Conservation (phyloP, 2,329 filamentous ascomycete species). For the Acarospora socialis region DNA sequence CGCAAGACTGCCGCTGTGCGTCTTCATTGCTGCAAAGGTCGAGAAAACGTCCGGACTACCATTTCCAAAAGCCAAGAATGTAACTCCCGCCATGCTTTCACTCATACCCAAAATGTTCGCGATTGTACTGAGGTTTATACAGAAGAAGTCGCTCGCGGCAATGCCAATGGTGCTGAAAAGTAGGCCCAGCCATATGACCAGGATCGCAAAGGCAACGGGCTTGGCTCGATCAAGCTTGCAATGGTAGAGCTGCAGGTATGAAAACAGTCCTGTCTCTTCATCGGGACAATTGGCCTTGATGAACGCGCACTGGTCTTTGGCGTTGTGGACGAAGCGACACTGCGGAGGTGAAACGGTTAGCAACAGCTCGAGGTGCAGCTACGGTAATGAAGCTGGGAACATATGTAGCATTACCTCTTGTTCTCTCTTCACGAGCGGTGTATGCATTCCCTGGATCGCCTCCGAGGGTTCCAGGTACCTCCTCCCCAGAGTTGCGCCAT, state of each 20-base stretch:
- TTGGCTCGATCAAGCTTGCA: slow-evolving; percentile 56
- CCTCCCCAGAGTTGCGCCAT: slow-evolving; percentile 8
- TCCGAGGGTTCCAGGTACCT: no score
- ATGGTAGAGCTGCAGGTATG: slow-evolving; percentile 85
- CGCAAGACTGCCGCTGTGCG: slow-evolving; percentile 91
- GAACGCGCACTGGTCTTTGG: slow-evolving; percentile 73
- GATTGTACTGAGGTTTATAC: slow-evolving; percentile 89
- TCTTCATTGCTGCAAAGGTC: slow-evolving; percentile 95
- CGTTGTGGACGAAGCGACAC: slow-evolving; percentile 68
- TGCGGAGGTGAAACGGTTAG: slow-evolving; percentile 24
- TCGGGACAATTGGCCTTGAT: slow-evolving; percentile 69
- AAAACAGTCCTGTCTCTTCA: slow-evolving; percentile 77
- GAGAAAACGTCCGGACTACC: slow-evolving; percentile 97
- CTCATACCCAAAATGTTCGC: slow-evolving; percentile 79
- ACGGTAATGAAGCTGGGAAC: slow-evolving; percentile 9
- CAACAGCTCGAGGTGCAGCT: slow-evolving; percentile 17
- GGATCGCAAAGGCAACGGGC: slow-evolving; percentile 61
- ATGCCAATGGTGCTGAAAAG: slow-evolving; percentile 96
- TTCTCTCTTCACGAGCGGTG: no score
- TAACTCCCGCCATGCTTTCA: slow-evolving; percentile 91
- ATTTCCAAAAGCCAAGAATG: slow-evolving; percentile 92
- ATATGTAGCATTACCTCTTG: slow-evolving; percentile 21
- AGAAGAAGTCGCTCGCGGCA: slow-evolving; percentile 96
- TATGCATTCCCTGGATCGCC: no score
- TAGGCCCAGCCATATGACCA: slow-evolving; percentile 71